Percentiles rank a stretch among this genome's conserved stretches.
Evolutionary conservation across 805 yeast genomes (phyloP).

Genomic region (Wickerhamomyces sydowiorum): DNA sequence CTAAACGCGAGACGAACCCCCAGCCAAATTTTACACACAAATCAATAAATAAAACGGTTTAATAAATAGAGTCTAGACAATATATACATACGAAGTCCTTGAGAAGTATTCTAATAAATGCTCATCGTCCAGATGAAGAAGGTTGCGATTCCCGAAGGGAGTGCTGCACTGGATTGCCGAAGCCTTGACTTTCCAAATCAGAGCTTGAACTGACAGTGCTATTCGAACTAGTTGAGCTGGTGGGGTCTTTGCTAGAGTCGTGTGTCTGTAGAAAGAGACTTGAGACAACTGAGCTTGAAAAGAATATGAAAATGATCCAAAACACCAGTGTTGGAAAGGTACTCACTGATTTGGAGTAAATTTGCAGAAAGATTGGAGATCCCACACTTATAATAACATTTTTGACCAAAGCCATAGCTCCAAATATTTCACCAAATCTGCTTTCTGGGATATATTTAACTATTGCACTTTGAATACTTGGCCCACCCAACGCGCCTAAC

Average conservation of each 20-base stretch:
- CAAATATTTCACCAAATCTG: slow-evolving; percentile 66
- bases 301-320: slow-evolving; percentile 18
- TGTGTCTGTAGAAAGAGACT: slow-evolving; percentile 12
- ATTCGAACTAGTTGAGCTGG: background rate
- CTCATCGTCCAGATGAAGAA: too few relatives aligned
- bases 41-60: too few relatives aligned
- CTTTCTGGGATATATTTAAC: slow-evolving; percentile 56
- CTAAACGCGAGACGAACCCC: too few relatives aligned
- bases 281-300: slow-evolving; percentile 11
- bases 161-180: too few relatives aligned
- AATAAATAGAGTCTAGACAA: too few relatives aligned
- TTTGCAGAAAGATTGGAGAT: slow-evolving; percentile 42
- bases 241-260: background rate
- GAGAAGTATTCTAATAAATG: too few relatives aligned
- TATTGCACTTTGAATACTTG: slow-evolving; percentile 53
- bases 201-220: too few relatives aligned
- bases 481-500: slow-evolving; percentile 46
- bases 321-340: slow-evolving; percentile 33
- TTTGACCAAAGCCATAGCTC: slow-evolving; percentile 58
- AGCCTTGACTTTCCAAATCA: too few relatives aligned
- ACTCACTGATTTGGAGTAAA: slow-evolving; percentile 42
- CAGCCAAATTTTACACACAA: too few relatives aligned
- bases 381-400: slow-evolving; percentile 40
- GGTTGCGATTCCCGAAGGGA: too few relatives aligned
- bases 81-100: too few relatives aligned